Evolutionary conservation across 2,329 filamentous ascomycete species (phyloP), one percentile per base, ranked within the genome.

Genomic region (Zymoseptoria brevis): DNA sequence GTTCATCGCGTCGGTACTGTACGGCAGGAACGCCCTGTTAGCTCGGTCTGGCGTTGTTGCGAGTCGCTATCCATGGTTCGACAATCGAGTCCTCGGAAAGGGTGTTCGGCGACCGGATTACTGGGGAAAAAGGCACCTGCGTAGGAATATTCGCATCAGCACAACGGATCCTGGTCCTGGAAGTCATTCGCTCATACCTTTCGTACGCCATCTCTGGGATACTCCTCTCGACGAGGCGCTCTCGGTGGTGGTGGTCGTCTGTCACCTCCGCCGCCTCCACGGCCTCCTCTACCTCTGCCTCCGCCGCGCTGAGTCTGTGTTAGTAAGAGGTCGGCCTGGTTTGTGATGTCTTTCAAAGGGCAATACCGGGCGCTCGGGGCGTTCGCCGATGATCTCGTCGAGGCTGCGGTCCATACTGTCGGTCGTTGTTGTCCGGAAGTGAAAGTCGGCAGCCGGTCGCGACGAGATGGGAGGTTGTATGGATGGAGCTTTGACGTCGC

Each of bases 201-300:
- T 91, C 87, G 92, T 74, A 93, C 83, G 77, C 89, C 89, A 77
- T 94, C 89, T 77, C 89, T 87, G 71, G 88, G 87, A 68, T 82
- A 87, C 53, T 80, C 79, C 71, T 76, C 73, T 60, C 75, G 73
- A 65, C 78, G 75, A 67, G 77, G 76, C 65, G 69, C 69, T 64
- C 74, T 60, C 90, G 71, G 91, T 96, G 81, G 83, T 96, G 66
- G 96, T 30, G 64, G 63, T 63, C 63, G 64, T 58, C 64, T 57
- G 48, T 62, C 62, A 53, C 60, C 56, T 24, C 62, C 63, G 52
- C 67, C 62, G 50, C 64, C 56, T 59, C 61, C 62, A 54, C 65
- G 60, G 50, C 67, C 64, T 26, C 58, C 61, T 60, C 55, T 22
- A 51, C 64, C 58, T 56, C 65, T 61, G 57, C 64, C 64, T 51